Conservation (phyloP, 106 monocot species). For the Apostasia shenzhenica region DNA sequence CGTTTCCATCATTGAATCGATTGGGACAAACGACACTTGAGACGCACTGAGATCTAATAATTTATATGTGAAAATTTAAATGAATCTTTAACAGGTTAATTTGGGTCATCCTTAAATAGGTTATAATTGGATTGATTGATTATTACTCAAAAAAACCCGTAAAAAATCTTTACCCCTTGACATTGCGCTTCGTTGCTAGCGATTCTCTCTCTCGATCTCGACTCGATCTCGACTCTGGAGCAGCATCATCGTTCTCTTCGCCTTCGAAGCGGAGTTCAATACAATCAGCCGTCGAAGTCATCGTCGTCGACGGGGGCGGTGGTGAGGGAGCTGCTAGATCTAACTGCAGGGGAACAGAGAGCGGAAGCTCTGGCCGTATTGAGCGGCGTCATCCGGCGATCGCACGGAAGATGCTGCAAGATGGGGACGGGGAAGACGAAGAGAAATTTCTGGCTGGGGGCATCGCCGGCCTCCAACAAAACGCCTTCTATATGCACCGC, state of each 20-base stretch:
- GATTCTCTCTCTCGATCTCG: too few relatives aligned
- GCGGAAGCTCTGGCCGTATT: background rate
- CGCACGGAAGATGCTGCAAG: constrained; percentile 28
- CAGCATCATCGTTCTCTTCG: background rate
- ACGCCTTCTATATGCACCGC: constrained; percentile 98
- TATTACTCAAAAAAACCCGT: too few relatives aligned
- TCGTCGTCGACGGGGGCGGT: background rate
- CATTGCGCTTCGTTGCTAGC: too few relatives aligned
- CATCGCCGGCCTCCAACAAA: constrained; percentile 95
- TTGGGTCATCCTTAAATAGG: too few relatives aligned
- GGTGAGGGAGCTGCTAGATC: background rate
- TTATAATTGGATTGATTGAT: too few relatives aligned
- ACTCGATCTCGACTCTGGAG: too few relatives aligned
- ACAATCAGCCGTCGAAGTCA: background rate
- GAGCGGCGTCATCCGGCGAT: background rate
- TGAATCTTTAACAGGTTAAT: too few relatives aligned
- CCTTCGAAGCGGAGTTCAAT: background rate
- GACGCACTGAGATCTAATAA: too few relatives aligned
- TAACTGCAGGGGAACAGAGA: background rate
- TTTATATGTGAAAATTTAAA: too few relatives aligned
- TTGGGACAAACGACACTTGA: too few relatives aligned
- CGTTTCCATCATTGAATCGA: too few relatives aligned
- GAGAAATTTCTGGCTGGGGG: constrained; percentile 98
- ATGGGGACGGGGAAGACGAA: constrained; percentile 77
- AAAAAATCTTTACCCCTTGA: too few relatives aligned